Evolutionary conservation across 805 yeast species (phyloP).

Genomic region (Lachancea waltii): DNA sequence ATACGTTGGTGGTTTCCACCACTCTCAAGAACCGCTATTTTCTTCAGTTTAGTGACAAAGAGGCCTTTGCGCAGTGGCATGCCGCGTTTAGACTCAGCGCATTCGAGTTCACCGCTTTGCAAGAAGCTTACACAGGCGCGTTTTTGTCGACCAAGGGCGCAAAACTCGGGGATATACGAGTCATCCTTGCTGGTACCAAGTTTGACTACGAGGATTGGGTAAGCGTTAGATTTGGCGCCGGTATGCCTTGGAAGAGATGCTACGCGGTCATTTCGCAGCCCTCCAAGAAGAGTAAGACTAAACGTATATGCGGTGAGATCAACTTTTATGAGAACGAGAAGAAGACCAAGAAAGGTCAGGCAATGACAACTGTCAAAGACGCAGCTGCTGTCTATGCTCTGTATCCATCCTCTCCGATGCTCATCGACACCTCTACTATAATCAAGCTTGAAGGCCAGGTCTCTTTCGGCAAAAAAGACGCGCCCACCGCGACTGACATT

Average conservation of each 20-base stretch:
- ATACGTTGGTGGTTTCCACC: slow-evolving; percentile 84
- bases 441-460: slow-evolving; percentile 84
- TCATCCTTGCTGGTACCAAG: slow-evolving; percentile 77
- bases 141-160: slow-evolving; percentile 87
- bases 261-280: slow-evolving; percentile 83
- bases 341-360: slow-evolving; percentile 55
- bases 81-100: slow-evolving; percentile 74
- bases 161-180: slow-evolving; percentile 75
- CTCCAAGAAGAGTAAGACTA: slow-evolving; percentile 34
- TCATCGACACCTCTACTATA: slow-evolving; percentile 83
- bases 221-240: slow-evolving; percentile 88
- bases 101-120: slow-evolving; percentile 76
- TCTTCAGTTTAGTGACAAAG: slow-evolving; percentile 64
- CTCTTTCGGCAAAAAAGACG: slow-evolving; percentile 45
- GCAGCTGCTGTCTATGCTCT: slow-evolving; percentile 78
- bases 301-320: slow-evolving; percentile 51
- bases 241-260: slow-evolving; percentile 96
- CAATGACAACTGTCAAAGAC: slow-evolving; percentile 71
- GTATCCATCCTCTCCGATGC: slow-evolving; percentile 78
- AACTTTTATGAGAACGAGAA: slow-evolving; percentile 80
- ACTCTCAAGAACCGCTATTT: slow-evolving; percentile 85
- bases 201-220: slow-evolving; percentile 92
- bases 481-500: slow-evolving; percentile 41
- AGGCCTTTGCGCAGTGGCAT: slow-evolving; percentile 68
- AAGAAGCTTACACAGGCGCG: slow-evolving; percentile 96